These are phyloP conservation scores for Pneumocystis oryctolagi DNA, from an alignment of 1,139 yeast genomes.

Conservation along the genomic window DNA sequence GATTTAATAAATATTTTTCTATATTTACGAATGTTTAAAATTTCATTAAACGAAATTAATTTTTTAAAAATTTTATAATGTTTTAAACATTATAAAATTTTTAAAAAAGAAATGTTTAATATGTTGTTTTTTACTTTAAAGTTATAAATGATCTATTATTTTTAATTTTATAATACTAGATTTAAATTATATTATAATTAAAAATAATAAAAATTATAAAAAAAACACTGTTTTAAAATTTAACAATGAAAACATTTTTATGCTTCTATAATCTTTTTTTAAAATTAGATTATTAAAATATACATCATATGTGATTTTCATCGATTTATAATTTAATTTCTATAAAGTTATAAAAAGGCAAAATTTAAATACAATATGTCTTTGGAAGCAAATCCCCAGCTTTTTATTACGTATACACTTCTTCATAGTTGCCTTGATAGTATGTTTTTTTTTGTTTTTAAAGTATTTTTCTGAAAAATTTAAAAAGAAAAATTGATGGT, in stretches of 20 bases:
- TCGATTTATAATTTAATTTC: background rate
- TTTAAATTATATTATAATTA: background rate
- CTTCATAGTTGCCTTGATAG: constrained; percentile 88
- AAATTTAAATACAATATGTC: background rate
- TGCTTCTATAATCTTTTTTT: background rate
- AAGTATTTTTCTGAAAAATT: background rate
- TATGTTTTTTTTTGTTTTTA: constrained; percentile 20
- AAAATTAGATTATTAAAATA: background rate
- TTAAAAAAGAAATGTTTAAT: background rate
- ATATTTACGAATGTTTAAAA: background rate
- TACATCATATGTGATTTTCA: background rate
- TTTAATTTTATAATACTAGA: background rate
- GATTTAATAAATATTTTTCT: background rate
- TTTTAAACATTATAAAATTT: background rate
- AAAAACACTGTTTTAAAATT: background rate
- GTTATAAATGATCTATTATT: background rate
- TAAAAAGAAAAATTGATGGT: constrained; percentile 56
- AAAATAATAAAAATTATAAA: background rate
- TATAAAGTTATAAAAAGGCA: background rate
- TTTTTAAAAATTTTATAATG: background rate
- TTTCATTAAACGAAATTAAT: background rate
- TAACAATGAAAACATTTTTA: background rate
- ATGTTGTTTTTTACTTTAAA: background rate
- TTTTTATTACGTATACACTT: constrained; percentile 90
- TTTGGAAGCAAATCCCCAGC: background rate